Conservation (phyloP, 805 yeast genomes). For the Candida awuae region DNA sequence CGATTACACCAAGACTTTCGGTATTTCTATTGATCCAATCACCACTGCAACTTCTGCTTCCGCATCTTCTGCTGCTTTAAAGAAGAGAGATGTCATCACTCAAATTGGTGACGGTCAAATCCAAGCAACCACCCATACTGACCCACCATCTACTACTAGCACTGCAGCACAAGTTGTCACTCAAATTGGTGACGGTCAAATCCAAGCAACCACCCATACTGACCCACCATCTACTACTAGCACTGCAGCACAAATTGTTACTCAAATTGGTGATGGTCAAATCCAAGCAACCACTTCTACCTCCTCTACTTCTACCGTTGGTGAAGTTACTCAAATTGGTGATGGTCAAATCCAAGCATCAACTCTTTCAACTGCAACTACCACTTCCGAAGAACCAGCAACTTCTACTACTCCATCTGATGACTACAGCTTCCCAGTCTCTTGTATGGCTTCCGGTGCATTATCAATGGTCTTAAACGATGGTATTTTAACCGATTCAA, state of each 20-base stretch:
- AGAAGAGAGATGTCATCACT: slow-evolving; percentile 32
- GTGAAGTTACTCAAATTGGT: slow-evolving; percentile 29
- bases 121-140: no score
- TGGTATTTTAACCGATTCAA: slow-evolving; percentile 36
- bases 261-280: slow-evolving; percentile 33
- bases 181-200: slow-evolving; percentile 42
- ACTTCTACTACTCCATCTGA: background rate
- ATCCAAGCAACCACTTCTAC: slow-evolving; percentile 26
- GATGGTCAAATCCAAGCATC: slow-evolving; percentile 19
- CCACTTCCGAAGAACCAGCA: slow-evolving; percentile 15
- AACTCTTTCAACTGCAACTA: slow-evolving; percentile 26
- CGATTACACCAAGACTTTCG: slow-evolving; percentile 53
- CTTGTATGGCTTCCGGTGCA: slow-evolving; percentile 33
- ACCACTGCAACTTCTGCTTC: slow-evolving; percentile 20
- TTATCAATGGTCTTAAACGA: slow-evolving; percentile 37
- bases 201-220: slow-evolving; percentile 43
- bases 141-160: slow-evolving; percentile 32
- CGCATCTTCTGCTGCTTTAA: slow-evolving; percentile 27
- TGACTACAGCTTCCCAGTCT: slow-evolving; percentile 18
- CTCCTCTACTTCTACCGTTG: slow-evolving; percentile 23
- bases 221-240: no score
- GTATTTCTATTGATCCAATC: slow-evolving; percentile 60
- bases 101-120: slow-evolving; percentile 59
- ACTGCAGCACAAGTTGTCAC: slow-evolving; percentile 22
- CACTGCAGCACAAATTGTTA: slow-evolving; percentile 31